Evolutionary conservation across 129 eudicot species (phyloP).

Genomic region (Lonicera japonica): DNA sequence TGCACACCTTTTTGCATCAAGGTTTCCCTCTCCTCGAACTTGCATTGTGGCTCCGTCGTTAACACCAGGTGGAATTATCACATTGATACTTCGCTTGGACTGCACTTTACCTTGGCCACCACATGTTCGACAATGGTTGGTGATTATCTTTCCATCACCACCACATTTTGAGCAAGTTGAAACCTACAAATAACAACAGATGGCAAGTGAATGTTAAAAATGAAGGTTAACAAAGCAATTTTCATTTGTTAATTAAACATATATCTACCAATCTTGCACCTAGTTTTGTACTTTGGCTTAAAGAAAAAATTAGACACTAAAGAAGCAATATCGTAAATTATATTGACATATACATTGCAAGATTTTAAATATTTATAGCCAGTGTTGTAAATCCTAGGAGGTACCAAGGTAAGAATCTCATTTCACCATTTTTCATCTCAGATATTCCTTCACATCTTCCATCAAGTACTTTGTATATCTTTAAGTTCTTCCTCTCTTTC

Average conservation of each 20-base stretch:
- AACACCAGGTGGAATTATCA: slow-evolving; percentile 80
- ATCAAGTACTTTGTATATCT: no score
- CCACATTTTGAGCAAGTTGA: slow-evolving; percentile 71
- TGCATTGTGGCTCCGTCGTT: slow-evolving; percentile 66
- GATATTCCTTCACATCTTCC: no score
- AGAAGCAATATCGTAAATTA: no score
- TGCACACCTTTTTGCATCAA: slow-evolving; percentile 53
- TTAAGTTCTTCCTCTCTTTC: no score
- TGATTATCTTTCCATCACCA: slow-evolving; percentile 72
- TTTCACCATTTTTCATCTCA: no score
- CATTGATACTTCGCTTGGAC: slow-evolving; percentile 41
- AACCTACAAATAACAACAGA: slow-evolving; percentile 40
- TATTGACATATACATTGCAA: no score
- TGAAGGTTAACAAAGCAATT: not conserved
- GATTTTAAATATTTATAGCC: no score
- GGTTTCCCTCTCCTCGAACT: slow-evolving; percentile 75
- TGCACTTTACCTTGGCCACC: slow-evolving; percentile 58
- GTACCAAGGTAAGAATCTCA: no score
- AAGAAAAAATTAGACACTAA: no score
- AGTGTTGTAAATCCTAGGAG: no score
- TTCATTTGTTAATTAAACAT: not conserved
- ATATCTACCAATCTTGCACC: not conserved
- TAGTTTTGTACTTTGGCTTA: no score
- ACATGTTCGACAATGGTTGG: slow-evolving; percentile 58
- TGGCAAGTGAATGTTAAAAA: not conserved